These are phyloP conservation scores for Inosperma sp. DNA, from an alignment of 768 basidiomycete species.

Conservation along the genomic window DNA sequence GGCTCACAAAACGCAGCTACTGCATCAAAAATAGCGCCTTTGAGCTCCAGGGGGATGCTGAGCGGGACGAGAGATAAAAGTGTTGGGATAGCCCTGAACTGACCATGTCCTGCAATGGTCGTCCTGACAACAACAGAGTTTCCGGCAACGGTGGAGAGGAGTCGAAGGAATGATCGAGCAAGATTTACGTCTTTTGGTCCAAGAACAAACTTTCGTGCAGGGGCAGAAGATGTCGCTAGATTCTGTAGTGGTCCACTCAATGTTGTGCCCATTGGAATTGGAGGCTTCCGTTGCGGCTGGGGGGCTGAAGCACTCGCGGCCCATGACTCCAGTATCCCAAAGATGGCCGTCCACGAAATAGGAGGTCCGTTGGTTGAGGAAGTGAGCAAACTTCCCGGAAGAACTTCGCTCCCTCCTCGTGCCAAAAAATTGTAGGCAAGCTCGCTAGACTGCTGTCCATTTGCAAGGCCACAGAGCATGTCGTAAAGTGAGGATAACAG, in stretches of 20 bases:
- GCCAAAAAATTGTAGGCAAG: conserved; percentile 87
- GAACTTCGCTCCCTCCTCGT: conserved; percentile 64
- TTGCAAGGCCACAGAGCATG: conserved; percentile 81
- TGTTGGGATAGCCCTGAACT: conserved; percentile 78
- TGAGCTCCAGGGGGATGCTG: conserved; percentile 83
- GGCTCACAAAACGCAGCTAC: conserved; percentile 80
- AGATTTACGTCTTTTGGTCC: conserved; percentile 71
- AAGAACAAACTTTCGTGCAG: conserved; percentile 46
- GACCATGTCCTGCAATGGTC: conserved; percentile 68
- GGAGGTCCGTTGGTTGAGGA: conserved; percentile 49
- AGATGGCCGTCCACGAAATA: conserved; percentile 76
- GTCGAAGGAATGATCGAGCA: conserved; percentile 74
- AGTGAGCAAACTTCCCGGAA: conserved; percentile 54
- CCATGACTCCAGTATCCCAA: conserved; percentile 74
- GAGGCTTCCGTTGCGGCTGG: conserved; percentile 42
- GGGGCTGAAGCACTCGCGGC: conserved; percentile 47
- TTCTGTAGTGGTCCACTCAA: conserved; percentile 32
- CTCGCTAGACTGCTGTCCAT: conserved; percentile 81
- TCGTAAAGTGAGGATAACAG: conserved; percentile 82
- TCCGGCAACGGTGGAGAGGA: conserved; percentile 70
- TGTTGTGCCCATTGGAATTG: conserved; percentile 32
- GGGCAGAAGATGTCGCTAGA: conserved; percentile 36
- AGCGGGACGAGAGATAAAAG: conserved; percentile 75
- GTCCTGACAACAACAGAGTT: conserved; percentile 75
- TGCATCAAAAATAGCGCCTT: conserved; percentile 78